phyloP scores from a whole-genome alignment of 306 rosid genomes.

The Hippophae rhamnoides region DNA sequence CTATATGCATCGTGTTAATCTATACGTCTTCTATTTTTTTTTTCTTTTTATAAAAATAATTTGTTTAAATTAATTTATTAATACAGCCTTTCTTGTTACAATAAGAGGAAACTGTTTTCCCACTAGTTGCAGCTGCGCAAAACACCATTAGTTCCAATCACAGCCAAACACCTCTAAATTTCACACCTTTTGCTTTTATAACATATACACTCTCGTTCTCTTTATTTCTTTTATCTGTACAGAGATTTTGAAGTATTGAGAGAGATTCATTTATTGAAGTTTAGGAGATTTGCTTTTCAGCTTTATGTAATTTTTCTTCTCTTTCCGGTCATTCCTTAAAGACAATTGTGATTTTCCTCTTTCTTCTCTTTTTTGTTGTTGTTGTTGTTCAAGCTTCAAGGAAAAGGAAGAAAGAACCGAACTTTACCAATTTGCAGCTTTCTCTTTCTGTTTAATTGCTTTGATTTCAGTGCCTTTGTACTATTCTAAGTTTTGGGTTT shows the following conservation, averaged over 20 bases:
- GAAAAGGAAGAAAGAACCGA: conserved; percentile 27
- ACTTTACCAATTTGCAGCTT: conserved; percentile 18
- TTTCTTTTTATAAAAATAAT: too few species aligned
- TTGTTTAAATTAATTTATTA: too few species aligned
- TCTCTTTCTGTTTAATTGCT: conserved; percentile 4
- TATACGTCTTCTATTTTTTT: too few species aligned
- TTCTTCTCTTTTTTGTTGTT: conserved; percentile 18
- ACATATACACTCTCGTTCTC: conserved; percentile 6
- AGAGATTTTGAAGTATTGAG: neutral
- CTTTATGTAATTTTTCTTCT: conserved; percentile 6
- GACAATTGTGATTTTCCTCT: neutral
- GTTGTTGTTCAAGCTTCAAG: conserved; percentile 30
- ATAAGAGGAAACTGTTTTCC: conserved; percentile 36
- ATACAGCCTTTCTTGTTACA: too few species aligned
- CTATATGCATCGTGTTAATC: too few species aligned
- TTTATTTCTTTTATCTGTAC: neutral
- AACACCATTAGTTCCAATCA: conserved; percentile 53
- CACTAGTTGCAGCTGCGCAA: conserved; percentile 44
- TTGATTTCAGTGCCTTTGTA: conserved; percentile 24
- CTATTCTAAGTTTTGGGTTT: conserved; percentile 24
- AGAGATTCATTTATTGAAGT: conserved; percentile 47
- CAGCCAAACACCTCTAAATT: conserved; percentile 40
- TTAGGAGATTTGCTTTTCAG: conserved; percentile 30
- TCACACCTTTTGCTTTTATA: conserved; percentile 9
- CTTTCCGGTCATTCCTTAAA: conserved; percentile 22